Evolutionary conservation across 495 filamentous ascomycete genomes (phyloP), one percentile per base, ranked within the genome.

Genomic region (Penicillium nucicola): DNA sequence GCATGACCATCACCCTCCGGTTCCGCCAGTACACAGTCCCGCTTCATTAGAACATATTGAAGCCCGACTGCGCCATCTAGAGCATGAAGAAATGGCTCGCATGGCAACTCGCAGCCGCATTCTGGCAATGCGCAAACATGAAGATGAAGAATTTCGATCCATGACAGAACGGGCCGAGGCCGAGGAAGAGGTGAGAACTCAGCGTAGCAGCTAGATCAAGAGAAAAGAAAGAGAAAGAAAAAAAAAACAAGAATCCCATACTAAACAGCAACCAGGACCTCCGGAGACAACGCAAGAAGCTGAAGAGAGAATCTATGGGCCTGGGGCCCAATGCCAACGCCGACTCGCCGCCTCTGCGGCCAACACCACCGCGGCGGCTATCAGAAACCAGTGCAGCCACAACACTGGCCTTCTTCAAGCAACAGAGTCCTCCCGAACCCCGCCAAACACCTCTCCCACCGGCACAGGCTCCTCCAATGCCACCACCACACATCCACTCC

Each of bases 371-470:
- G 25, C 71, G 73, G 39, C 71, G 73, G 15, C 42, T 77, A 33
- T 77, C 73, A 19, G 73, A 77, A 55, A 77, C 73, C 41, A 77
- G 70, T 51, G 73, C 73, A 19, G 73, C 73, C n/a, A 77, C 73
- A 7, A 77, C 73, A n/a, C 55, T 77, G 38, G 73, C 73, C n/a
- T 77, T 75, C 42, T 74, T 77, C 61, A 75, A 77, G 48, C 73
- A 77, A 48, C 73, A 77, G 47, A 71, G 60, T n/a, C 71, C 73
- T 6, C 71, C 69, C n/a, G 73, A 77, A 46, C 71, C 71, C 34
- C 73, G 70, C 37, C 65, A 65, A 42, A 34, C 59, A 28, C 64
- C 67, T 36, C 65, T 67, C 18, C 67, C 67, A 36, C 61, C 62
- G 31, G 58, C 65, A 52, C 67, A 69, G 43, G 45, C 55, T 25